phyloP scores from a whole-genome alignment of 2,329 filamentous ascomycete genomes.

The Penicillium sp. region DNA sequence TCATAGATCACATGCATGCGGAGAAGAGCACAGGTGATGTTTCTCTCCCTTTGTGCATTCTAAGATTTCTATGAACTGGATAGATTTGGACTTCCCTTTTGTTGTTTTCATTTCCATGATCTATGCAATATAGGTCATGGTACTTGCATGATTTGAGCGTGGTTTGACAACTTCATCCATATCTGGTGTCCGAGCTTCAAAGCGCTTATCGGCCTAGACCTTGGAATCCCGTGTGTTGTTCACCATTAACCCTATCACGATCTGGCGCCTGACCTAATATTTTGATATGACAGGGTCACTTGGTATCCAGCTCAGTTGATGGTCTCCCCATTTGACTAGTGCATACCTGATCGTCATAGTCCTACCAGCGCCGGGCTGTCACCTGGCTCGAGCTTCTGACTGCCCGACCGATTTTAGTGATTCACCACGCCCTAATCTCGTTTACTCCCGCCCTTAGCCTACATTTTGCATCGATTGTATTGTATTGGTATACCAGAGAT shows the following conservation, averaged over 20 bases:
- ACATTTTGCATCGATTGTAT: not conserved
- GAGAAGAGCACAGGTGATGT: conserved; percentile 3
- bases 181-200: conserved; percentile 4
- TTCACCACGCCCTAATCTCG: conserved; percentile 7
- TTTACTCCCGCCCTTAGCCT: conserved; percentile 2
- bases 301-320: conserved; percentile 9
- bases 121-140: conserved; percentile 1
- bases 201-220: conserved; percentile 12
- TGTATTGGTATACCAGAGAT: conserved; percentile 5
- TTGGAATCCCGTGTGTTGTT: conserved; percentile 3
- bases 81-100: not conserved
- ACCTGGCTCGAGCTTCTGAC: conserved; percentile 19
- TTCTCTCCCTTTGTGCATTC: not conserved
- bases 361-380: conserved; percentile 20
- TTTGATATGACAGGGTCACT: conserved; percentile 18
- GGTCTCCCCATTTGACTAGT: conserved; percentile 7
- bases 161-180: conserved; percentile 3
- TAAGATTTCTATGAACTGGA: not conserved
- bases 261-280: conserved; percentile 8
- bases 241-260: not conserved
- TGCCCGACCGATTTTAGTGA: conserved; percentile 7
- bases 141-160: not conserved
- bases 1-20: conserved; percentile 5
- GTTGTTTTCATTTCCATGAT: not conserved
- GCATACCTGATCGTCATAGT: conserved; percentile 12